These are phyloP conservation scores for Hanseniaspora thailandica DNA, from an alignment of 805 yeast species.

Conservation along the genomic window DNA sequence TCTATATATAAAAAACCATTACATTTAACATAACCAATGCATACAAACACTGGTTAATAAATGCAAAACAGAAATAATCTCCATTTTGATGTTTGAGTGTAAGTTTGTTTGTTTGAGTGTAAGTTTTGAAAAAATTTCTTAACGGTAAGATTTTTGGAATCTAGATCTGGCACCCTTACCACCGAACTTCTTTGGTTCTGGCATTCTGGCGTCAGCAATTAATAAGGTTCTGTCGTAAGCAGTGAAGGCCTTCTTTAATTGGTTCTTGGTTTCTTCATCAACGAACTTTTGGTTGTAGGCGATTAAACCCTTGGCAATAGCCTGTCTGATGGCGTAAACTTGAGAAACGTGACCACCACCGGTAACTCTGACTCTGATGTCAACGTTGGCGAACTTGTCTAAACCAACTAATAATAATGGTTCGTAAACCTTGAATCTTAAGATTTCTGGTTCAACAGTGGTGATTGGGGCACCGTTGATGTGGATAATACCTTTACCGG, in stretches of 20 bases:
- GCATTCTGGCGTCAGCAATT: conserved; percentile 99
- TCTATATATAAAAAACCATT: conserved; percentile 9
- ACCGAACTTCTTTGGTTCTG: conserved; percentile 99
- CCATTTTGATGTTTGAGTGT: conserved; percentile 10
- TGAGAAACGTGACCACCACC: conserved; percentile 99
- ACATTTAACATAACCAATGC: conserved; percentile 1
- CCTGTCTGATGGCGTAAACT: conserved; percentile 99
- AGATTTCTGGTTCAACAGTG: conserved; percentile 96
- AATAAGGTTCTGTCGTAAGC: conserved; percentile 98
- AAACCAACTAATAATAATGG: conserved; percentile 96
- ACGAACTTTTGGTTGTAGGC: conserved; percentile 99
- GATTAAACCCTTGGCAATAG: conserved; percentile 98
- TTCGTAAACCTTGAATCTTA: conserved; percentile 99
- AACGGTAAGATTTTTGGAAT: conserved; percentile 99
- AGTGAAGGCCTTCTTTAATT: conserved; percentile 94
- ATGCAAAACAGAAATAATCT: conserved; percentile 16
- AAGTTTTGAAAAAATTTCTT: conserved; percentile 28
- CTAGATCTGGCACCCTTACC: conserved; percentile 99
- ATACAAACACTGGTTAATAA: conserved; percentile 17
- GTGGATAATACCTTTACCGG: conserved; percentile 98
- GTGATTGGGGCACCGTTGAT: conserved; percentile 99
- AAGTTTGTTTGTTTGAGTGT: neutral
- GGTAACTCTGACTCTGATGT: conserved; percentile 96
- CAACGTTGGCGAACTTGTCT: conserved; percentile 96
- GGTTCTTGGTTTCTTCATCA: conserved; percentile 99